Evolutionary conservation across 2,329 filamentous ascomycete genomes (phyloP).

Genomic region (Dactylonectria estremocensis): DNA sequence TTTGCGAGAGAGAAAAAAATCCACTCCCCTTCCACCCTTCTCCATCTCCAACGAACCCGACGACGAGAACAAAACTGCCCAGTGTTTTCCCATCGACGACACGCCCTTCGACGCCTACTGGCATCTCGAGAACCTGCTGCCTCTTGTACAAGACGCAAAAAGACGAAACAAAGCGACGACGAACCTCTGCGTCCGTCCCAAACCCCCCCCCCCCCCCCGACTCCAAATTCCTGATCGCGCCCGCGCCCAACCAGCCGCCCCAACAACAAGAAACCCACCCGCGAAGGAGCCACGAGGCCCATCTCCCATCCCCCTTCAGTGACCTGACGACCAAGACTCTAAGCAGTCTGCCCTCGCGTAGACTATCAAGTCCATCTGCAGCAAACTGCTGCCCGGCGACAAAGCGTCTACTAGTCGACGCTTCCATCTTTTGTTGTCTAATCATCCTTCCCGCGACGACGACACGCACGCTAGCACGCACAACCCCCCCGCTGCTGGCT

Average conservation of each 20-base stretch:
- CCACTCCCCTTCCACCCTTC: constrained; percentile 46
- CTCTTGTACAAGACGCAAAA: constrained; percentile 13
- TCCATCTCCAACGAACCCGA: constrained; percentile 44
- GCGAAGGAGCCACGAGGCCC: constrained; percentile 31
- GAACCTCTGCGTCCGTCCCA: constrained; percentile 43
- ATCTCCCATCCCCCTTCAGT: constrained; percentile 22
- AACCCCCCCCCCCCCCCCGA: constrained; percentile 30
- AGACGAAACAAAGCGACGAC: constrained; percentile 35
- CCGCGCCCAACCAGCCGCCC: constrained; percentile 44
- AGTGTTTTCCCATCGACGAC: constrained; percentile 47
- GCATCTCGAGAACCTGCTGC: constrained; percentile 33
- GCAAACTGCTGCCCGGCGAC: constrained; percentile 37
- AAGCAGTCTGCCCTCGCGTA: constrained; percentile 14
- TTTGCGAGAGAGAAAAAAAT: constrained; percentile 39
- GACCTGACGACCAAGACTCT: constrained; percentile 29
- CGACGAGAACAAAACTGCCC: constrained; percentile 40
- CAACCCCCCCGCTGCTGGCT: constrained; percentile 35
- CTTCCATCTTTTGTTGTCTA: constrained; percentile 11
- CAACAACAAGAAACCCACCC: constrained; percentile 40
- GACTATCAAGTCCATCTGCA: constrained; percentile 4
- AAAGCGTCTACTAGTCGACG: constrained; percentile 44
- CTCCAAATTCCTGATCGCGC: constrained; percentile 46
- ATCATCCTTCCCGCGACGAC: constrained; percentile 29
- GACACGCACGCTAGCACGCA: constrained; percentile 35
- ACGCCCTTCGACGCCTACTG: constrained; percentile 40